Base-by-base conservation (phyloP, 164 flowering plant genomes). In the Akebia trifoliata region DNA sequence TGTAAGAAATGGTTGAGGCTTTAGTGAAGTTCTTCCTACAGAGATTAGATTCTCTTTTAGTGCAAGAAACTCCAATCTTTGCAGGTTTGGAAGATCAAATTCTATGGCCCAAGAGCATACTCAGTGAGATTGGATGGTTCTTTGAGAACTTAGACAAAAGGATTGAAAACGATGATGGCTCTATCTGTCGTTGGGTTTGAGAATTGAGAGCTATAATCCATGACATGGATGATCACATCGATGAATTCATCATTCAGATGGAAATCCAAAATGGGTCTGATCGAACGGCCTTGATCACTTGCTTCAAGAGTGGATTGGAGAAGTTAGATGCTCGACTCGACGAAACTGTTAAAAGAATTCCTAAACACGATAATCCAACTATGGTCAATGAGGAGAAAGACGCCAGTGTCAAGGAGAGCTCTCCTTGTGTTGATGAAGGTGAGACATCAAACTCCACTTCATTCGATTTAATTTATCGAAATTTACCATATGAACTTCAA, bases 401-500 rank as follows among this genome's bases (percentile, higher is more conserved):
- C n/a, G n/a, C n/a, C n/a, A n/a, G n/a, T n/a, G n/a, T n/a, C n/a
- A n/a, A n/a, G n/a, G n/a, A n/a, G n/a, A n/a, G n/a, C n/a, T n/a
- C n/a, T n/a, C n/a, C n/a, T n/a, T n/a, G n/a, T n/a, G 32, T 0
- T 54, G 48, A 53, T 39, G 54, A 46, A 55, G 65, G 66, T 68
- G 51, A 53, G 62, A 24, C 59, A 39, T 45, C 56, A 0, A 42
- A 59, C 20, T 24, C 59, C 10, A 5, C 58, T 34, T 8, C 51
- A 37, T 43, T 37, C 18, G 8, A 4, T 26, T 31, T n/a, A 18
- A 54, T 50, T 10, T 54, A 22, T 50, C n/a, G 9, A 14, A 56
- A 56, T 18, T 57, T 73, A 28, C 69, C 71, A 22, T 69, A 69
- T 59, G 46, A 59, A 40, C 65, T 73, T 31, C 52, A 40, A 10